Percentiles rank a stretch among this genome's conserved stretches.
Evolutionary conservation across 129 eudicot genomes (phyloP).

Genomic region (Flaveria bidentis): DNA sequence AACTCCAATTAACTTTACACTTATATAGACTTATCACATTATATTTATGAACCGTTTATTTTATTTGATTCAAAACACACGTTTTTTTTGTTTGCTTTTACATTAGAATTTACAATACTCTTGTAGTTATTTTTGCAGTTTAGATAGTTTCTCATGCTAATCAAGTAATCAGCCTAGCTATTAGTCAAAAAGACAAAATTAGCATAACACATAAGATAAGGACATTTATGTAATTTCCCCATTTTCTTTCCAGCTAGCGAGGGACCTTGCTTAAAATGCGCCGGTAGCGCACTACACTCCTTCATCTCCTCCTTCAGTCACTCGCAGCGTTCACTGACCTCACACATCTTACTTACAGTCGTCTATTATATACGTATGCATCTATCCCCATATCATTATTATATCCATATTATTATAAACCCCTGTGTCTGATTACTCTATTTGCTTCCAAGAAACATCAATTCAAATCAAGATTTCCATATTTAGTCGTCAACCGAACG

Average conservation of each 20-base stretch:
- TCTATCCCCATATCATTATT: neutral
- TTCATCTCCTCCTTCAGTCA: slow-evolving; percentile 30
- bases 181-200: neutral
- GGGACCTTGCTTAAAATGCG: slow-evolving; percentile 24
- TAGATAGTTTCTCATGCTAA: too few species aligned
- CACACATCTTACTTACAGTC: slow-evolving; percentile 2
- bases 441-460: slow-evolving; percentile 9
- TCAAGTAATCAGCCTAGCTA: too few species aligned
- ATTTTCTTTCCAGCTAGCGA: neutral
- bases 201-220: neutral
- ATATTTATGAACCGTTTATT: too few species aligned
- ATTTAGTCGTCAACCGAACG: slow-evolving; percentile 28
- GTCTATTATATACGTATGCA: neutral
- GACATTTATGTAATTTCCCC: slow-evolving; percentile 10
- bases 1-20: too few species aligned
- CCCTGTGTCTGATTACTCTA: slow-evolving; percentile 4
- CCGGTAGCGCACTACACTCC: slow-evolving; percentile 34
- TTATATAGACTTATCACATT: too few species aligned
- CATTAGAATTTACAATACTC: too few species aligned
- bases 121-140: too few species aligned
- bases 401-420: neutral
- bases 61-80: too few species aligned
- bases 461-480: slow-evolving; percentile 31
- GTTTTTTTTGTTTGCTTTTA: too few species aligned
- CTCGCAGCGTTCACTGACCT: slow-evolving; percentile 23